Percentiles rank a stretch among this genome's conserved stretches.
These are phyloP conservation scores for Metschnikowia chrysomelidarum DNA, from an alignment of 805 yeast species.

Conservation along the genomic window DNA sequence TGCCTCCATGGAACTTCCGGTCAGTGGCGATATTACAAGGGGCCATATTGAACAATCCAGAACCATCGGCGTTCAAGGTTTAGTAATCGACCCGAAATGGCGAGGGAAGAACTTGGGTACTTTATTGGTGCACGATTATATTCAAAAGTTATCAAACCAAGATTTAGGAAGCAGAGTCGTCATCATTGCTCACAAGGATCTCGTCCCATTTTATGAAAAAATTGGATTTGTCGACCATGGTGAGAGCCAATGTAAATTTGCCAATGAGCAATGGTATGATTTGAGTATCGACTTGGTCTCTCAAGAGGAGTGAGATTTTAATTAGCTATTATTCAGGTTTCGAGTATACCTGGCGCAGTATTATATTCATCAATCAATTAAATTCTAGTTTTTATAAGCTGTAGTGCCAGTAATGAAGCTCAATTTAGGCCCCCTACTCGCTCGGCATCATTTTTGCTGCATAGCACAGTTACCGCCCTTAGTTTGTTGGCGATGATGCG, in stretches of 20 bases:
- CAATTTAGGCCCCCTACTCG: too few relatives aligned
- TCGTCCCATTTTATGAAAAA: constrained; percentile 75
- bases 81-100: constrained; percentile 74
- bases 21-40: constrained; percentile 25
- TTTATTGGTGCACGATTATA: constrained; percentile 78
- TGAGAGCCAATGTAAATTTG: constrained; percentile 55
- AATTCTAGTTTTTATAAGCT: too few relatives aligned
- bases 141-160: constrained; percentile 86
- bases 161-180: constrained; percentile 77
- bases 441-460: too few relatives aligned
- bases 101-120: constrained; percentile 83
- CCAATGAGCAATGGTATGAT: constrained; percentile 61
- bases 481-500: too few relatives aligned
- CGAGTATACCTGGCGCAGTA: too few relatives aligned
- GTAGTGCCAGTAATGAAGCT: too few relatives aligned
- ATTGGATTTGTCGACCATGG: constrained; percentile 79
- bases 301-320: constrained; percentile 33
- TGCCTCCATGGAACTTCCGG: constrained; percentile 61
- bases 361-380: too few relatives aligned
- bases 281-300: constrained; percentile 46
- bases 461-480: too few relatives aligned
- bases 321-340: too few relatives aligned
- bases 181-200: constrained; percentile 65
- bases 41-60: constrained; percentile 80
- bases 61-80: constrained; percentile 76